Evolutionary conservation across 2,329 filamentous ascomycete species (phyloP).

Genomic region (Aspergillus sp.): DNA sequence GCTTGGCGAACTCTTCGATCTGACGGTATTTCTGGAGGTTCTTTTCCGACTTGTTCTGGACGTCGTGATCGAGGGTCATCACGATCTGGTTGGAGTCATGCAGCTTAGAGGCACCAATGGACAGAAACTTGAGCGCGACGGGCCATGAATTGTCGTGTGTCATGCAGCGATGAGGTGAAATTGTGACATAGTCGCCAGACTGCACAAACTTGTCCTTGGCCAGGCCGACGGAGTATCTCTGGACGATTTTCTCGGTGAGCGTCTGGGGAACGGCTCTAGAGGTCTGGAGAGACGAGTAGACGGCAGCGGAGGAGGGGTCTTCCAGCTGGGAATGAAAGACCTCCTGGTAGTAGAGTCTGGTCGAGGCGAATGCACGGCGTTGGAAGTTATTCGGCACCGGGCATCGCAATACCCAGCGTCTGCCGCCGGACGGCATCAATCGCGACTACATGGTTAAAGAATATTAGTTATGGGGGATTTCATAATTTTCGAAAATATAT

Average conservation of each 20-base stretch:
- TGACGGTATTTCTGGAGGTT: conserved; percentile 79
- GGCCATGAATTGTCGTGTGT: conserved; percentile 83
- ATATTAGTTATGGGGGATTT: neutral
- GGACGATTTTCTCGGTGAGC: conserved; percentile 88
- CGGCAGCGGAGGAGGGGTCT: conserved; percentile 58
- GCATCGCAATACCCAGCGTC: conserved; percentile 16
- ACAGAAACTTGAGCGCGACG: conserved; percentile 74
- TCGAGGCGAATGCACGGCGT: conserved; percentile 26
- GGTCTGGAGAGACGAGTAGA: conserved; percentile 70
- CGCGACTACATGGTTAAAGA: conserved; percentile 11
- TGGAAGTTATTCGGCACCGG: conserved; percentile 17
- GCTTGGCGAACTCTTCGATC: conserved; percentile 76
- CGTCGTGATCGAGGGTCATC: conserved; percentile 81
- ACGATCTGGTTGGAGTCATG: conserved; percentile 70
- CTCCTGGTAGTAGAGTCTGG: conserved; percentile 36
- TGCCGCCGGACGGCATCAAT: conserved; percentile 14
- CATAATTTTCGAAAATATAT: neutral
- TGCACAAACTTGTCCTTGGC: conserved; percentile 69
- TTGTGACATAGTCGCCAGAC: conserved; percentile 77
- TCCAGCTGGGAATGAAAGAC: conserved; percentile 63
- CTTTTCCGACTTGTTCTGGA: conserved; percentile 72
- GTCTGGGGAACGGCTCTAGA: conserved; percentile 60
- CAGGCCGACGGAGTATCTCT: conserved; percentile 72
- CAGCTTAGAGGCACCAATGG: conserved; percentile 71
- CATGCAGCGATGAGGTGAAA: conserved; percentile 71